Evolutionary conservation across 2,329 filamentous ascomycete genomes (phyloP).

Genomic region (Exophiala alcalophila): DNA sequence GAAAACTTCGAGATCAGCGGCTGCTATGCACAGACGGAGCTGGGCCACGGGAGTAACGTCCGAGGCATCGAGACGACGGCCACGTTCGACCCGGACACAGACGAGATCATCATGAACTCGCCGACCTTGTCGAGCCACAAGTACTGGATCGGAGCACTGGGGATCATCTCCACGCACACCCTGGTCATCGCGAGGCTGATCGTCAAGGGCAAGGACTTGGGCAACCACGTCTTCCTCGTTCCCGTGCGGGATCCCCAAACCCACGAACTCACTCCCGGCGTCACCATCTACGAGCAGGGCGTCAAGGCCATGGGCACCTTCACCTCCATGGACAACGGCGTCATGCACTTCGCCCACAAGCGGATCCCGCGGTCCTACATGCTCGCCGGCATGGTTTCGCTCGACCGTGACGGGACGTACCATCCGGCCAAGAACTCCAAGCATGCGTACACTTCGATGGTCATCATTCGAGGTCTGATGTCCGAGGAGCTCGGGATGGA

Average conservation of each 20-base stretch:
- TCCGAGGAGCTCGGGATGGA: conserved; percentile 30
- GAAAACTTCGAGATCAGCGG: conserved; percentile 32
- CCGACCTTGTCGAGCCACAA: conserved; percentile 33
- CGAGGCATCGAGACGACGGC: conserved; percentile 35
- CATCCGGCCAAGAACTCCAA: conserved; percentile 32
- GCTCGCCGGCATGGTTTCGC: conserved; percentile 32
- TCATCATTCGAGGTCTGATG: conserved; percentile 34
- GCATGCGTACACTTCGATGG: conserved; percentile 36
- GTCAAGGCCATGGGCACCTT: conserved; percentile 49
- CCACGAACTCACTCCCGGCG: conserved; percentile 28
- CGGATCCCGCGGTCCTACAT: conserved; percentile 36
- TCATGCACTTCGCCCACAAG: conserved; percentile 36
- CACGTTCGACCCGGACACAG: conserved; percentile 31
- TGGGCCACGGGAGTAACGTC: conserved; percentile 34
- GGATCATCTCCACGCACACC: conserved; percentile 31
- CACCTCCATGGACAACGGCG: conserved; percentile 35
- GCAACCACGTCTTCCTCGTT: conserved; percentile 33
- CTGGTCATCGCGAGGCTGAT: conserved; percentile 34
- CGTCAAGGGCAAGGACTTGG: conserved; percentile 30
- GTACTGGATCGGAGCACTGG: conserved; percentile 35
- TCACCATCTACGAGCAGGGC: conserved; percentile 34
- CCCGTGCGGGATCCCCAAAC: conserved; percentile 32
- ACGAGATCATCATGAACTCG: conserved; percentile 35
- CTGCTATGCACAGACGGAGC: conserved; percentile 34
- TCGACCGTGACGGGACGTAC: conserved; percentile 34